These are phyloP conservation scores for Casuarina glauca DNA, from an alignment of 306 rosid genomes.

Conservation along the genomic window DNA sequence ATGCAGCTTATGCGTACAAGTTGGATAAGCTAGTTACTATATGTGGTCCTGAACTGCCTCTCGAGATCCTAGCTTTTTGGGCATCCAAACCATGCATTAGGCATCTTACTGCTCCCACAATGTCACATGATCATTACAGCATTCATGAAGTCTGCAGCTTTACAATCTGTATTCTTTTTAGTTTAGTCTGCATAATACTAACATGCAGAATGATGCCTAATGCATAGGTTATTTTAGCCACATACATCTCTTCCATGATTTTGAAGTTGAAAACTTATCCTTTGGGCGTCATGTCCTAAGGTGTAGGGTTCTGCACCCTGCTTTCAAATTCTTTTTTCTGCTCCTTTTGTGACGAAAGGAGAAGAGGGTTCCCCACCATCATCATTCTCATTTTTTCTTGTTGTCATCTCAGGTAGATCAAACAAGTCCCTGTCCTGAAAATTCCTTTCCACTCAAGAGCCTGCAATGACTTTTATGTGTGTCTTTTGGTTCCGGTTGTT, in stretches of 20 bases:
- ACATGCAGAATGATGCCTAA: no score
- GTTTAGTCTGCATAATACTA: slow-evolving; percentile 10
- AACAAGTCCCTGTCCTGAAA: slow-evolving; percentile 10
- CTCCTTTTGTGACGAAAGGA: neutral
- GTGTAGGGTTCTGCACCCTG: slow-evolving; percentile 15
- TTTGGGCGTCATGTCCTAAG: neutral
- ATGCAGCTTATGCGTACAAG: neutral
- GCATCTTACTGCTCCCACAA: neutral
- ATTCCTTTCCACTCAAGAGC: slow-evolving; percentile 21
- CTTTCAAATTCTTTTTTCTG: neutral
- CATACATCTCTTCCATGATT: neutral
- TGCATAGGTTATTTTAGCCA: no score
- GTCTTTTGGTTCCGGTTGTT: slow-evolving; percentile 20
- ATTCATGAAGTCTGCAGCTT: neutral
- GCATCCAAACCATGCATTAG: neutral
- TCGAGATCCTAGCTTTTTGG: neutral
- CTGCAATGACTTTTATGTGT: slow-evolving; percentile 17
- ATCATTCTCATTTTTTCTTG: neutral
- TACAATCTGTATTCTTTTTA: neutral
- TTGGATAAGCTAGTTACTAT: neutral
- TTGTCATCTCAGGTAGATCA: slow-evolving; percentile 24
- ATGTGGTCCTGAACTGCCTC: slow-evolving; percentile 17
- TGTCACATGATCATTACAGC: neutral
- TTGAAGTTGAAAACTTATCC: neutral
- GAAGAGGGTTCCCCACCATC: slow-evolving; percentile 19